These are phyloP conservation scores for Suaeda aralocaspica DNA, from an alignment of 148 eudicot species.

Conservation along the genomic window DNA sequence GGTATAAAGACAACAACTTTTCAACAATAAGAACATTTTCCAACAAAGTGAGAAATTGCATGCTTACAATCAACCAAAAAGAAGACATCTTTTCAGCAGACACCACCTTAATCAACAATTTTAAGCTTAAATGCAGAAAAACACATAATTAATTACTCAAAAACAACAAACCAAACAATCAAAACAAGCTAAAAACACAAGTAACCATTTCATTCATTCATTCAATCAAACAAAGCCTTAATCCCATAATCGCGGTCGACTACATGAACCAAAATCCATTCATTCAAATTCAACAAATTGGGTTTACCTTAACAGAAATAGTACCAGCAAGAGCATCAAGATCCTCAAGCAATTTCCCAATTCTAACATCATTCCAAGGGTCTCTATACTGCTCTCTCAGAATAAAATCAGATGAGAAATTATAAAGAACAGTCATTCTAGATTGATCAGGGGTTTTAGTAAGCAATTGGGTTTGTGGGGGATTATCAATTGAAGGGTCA, in stretches of 20 bases:
- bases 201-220: too few relatives aligned
- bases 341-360: slow-evolving; percentile 94
- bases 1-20: background rate
- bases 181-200: background rate
- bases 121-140: too few relatives aligned
- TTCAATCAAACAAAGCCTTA: too few relatives aligned
- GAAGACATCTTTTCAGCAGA: background rate
- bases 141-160: too few relatives aligned
- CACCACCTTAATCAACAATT: too few relatives aligned
- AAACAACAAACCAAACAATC: background rate
- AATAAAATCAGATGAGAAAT: slow-evolving; percentile 73
- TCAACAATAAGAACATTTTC: background rate
- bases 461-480: slow-evolving; percentile 68
- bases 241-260: too few relatives aligned
- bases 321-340: slow-evolving; percentile 99
- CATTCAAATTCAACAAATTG: too few relatives aligned
- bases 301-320: slow-evolving; percentile 89
- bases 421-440: slow-evolving; percentile 59
- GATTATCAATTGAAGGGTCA: slow-evolving; percentile 62
- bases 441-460: slow-evolving; percentile 64
- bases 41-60: background rate
- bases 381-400: slow-evolving; percentile 94
- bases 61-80: background rate
- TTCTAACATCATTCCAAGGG: slow-evolving; percentile 84
- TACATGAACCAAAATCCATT: too few relatives aligned